These are phyloP conservation scores for Priceomyces haplophilus DNA, from an alignment of 805 yeast genomes.

Conservation along the genomic window DNA sequence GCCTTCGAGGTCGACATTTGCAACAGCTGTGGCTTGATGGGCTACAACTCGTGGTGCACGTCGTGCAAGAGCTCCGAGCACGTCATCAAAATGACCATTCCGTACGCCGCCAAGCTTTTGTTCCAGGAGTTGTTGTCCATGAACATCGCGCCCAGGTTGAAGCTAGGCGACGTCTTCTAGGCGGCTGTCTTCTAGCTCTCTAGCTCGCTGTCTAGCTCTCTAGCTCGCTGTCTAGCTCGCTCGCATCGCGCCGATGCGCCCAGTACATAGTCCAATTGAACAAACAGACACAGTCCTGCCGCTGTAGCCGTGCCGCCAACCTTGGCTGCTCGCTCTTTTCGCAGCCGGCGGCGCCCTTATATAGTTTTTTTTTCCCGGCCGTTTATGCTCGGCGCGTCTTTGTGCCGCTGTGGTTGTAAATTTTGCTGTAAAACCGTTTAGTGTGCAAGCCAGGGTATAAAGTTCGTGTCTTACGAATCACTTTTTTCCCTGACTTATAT, in stretches of 20 bases:
- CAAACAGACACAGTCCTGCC: too few relatives aligned
- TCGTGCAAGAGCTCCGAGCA: slow-evolving; percentile 86
- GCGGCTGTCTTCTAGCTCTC: background rate
- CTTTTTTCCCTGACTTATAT: background rate
- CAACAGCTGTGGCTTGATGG: slow-evolving; percentile 93
- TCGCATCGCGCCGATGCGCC: too few relatives aligned
- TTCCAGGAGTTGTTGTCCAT: slow-evolving; percentile 97
- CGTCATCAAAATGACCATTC: slow-evolving; percentile 91
- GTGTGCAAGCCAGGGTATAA: background rate
- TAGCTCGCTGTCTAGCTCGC: too few relatives aligned
- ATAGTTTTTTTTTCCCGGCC: too few relatives aligned
- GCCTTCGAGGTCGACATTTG: slow-evolving; percentile 97
- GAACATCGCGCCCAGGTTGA: slow-evolving; percentile 97
- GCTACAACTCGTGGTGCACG: slow-evolving; percentile 97
- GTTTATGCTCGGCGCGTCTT: too few relatives aligned
- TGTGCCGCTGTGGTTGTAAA: too few relatives aligned
- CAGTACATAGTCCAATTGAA: too few relatives aligned
- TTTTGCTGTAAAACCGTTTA: background rate
- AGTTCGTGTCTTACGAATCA: background rate
- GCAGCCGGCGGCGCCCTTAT: too few relatives aligned
- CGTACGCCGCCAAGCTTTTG: slow-evolving; percentile 95
- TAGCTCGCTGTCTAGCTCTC: too few relatives aligned
- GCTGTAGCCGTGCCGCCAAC: too few relatives aligned
- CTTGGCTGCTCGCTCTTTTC: too few relatives aligned
- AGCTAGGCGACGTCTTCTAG: slow-evolving; percentile 79